Evolutionary conservation across 208 protist species (phyloP).

Genomic region (Leishmania amazonensis): DNA sequence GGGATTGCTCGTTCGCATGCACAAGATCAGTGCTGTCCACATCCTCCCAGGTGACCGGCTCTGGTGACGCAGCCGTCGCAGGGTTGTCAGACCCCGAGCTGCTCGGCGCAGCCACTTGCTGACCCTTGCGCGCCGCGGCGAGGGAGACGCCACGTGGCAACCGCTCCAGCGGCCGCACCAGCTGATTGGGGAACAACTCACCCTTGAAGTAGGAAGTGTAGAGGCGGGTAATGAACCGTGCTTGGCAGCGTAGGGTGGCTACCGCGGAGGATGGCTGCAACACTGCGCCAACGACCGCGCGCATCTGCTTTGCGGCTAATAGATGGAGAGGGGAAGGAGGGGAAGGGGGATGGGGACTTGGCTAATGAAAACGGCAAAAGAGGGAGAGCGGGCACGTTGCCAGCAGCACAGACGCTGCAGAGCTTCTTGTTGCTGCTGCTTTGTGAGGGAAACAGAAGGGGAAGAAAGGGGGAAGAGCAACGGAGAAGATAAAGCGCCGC

Average conservation of each 20-base stretch:
- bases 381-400: background rate
- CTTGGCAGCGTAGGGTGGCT: constrained; percentile 42
- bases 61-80: background rate
- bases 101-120: background rate
- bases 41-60: constrained; percentile 57
- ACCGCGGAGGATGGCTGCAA: background rate
- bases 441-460: background rate
- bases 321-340: background rate
- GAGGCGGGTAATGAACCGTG: constrained; percentile 70
- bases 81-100: background rate
- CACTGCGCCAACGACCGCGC: background rate
- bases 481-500: background rate
- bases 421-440: background rate
- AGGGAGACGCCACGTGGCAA: constrained; percentile 48
- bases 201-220: constrained; percentile 89
- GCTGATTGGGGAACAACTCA: constrained; percentile 74
- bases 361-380: background rate
- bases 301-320: background rate
- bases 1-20: constrained; percentile 34
- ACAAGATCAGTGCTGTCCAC: constrained; percentile 70
- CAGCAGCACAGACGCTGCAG: background rate
- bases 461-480: background rate
- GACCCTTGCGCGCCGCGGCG: constrained; percentile 23
- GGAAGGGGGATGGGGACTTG: background rate
- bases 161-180: constrained; percentile 60